Evolutionary conservation across 768 basidiomycete species (phyloP).

Genomic region (Sporobolomyces pararoseus): DNA sequence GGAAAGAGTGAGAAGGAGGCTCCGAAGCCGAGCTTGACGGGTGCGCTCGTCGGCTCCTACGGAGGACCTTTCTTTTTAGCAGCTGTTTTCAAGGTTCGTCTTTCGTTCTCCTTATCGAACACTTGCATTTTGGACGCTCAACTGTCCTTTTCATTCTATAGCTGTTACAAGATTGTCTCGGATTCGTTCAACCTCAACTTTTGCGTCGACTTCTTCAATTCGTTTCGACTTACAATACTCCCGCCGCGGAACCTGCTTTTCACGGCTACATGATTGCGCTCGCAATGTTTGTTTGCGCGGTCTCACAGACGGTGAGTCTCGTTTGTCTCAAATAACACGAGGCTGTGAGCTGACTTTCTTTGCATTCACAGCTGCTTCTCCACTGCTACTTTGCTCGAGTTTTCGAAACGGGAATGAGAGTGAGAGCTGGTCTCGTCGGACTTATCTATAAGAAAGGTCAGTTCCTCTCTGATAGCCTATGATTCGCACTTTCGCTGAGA

Average conservation of each 20-base stretch:
- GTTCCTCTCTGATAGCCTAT: neutral
- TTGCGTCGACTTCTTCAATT: conserved; percentile 73
- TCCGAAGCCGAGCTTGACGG: conserved; percentile 59
- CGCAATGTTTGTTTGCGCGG: conserved; percentile 74
- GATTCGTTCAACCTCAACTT: conserved; percentile 82
- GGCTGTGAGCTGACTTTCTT: neutral
- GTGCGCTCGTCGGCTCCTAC: conserved; percentile 70
- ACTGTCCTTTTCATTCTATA: neutral
- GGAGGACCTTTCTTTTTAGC: conserved; percentile 64
- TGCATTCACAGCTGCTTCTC: conserved; percentile 31
- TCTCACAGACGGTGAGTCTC: conserved; percentile 66
- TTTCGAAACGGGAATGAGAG: conserved; percentile 68
- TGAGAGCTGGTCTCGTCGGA: conserved; percentile 75
- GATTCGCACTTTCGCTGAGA: neutral
- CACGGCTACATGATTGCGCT: conserved; percentile 73
- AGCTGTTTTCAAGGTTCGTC: conserved; percentile 46
- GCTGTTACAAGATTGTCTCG: conserved; percentile 65
- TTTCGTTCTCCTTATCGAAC: neutral
- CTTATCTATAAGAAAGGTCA: conserved; percentile 42
- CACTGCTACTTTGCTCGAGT: conserved; percentile 47
- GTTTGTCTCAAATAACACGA: too few species aligned
- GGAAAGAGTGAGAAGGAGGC: conserved; percentile 44
- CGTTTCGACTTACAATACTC: conserved; percentile 68
- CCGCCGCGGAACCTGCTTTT: conserved; percentile 52
- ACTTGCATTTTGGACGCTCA: neutral